Evolutionary conservation across 176 grass and related monocot genomes (phyloP).

Genomic region (Ensete glaucum): DNA sequence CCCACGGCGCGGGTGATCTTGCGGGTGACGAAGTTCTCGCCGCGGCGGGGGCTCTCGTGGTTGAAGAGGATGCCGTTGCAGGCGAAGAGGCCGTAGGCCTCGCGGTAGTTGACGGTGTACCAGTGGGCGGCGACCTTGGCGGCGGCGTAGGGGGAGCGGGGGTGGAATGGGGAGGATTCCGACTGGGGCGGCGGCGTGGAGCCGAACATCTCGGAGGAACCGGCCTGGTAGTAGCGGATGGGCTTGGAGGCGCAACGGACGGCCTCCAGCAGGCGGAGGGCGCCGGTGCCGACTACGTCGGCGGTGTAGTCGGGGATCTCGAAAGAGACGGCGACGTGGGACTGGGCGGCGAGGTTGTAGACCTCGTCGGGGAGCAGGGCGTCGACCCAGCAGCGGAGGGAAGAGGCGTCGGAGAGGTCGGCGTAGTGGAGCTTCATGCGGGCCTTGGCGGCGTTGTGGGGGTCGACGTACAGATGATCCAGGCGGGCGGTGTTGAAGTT

Average conservation of each 20-base stretch:
- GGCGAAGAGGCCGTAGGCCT: conserved; percentile 82
- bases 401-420: conserved; percentile 90
- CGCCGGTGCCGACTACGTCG: conserved; percentile 80
- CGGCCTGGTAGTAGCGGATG: conserved; percentile 90
- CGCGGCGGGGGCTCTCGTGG: conserved; percentile 89
- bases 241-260: conserved; percentile 47
- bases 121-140: conserved; percentile 98
- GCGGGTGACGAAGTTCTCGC: conserved; percentile 98
- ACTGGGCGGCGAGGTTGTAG: conserved; percentile 96
- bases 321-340: conserved; percentile 90
- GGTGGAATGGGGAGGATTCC: conserved; percentile 73
- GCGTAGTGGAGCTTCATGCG: conserved; percentile 95
- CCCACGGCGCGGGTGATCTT: conserved; percentile 96
- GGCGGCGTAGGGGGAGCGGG: conserved; percentile 74
- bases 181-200: conserved; percentile 89
- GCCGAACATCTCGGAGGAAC: conserved; percentile 95
- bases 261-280: conserved; percentile 90
- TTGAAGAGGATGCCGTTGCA: conserved; percentile 99
- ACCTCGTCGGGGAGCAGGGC: conserved; percentile 85
- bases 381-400: conserved; percentile 82
- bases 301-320: conserved; percentile 95
- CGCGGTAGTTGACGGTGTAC: conserved; percentile 99
- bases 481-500: conserved; percentile 94
- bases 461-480: conserved; percentile 92
- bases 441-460: conserved; percentile 53